Evolutionary conservation across 1,284 basidiomycete species (phyloP).

Genomic region (Wolfiporia cocos): DNA sequence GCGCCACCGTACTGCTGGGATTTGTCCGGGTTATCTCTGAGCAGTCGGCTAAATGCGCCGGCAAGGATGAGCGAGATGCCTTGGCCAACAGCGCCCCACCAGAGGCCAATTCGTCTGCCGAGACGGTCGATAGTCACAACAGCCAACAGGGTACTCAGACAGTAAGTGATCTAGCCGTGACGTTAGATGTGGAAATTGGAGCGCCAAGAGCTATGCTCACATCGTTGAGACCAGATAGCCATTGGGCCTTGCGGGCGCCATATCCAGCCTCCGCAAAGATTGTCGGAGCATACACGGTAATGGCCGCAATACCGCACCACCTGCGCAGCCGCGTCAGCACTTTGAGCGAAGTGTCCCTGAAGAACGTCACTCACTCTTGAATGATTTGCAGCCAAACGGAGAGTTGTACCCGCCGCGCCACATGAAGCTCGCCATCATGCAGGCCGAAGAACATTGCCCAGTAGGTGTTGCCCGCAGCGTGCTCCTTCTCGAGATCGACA

Average conservation of each 20-base stretch:
- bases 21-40: conserved; percentile 37
- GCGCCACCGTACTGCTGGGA: conserved; percentile 38
- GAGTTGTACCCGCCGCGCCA: conserved; percentile 41
- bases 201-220: conserved; percentile 21
- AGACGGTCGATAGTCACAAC: conserved; percentile 42
- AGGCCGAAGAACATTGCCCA: conserved; percentile 43
- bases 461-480: conserved; percentile 37
- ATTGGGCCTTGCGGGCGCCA: conserved; percentile 36
- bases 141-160: conserved; percentile 37
- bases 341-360: neutral
- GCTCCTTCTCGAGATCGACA: conserved; percentile 35
- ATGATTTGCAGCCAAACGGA: conserved; percentile 46
- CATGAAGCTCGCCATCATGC: conserved; percentile 36
- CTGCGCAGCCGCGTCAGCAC: conserved; percentile 11
- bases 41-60: conserved; percentile 37
- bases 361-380: conserved; percentile 33
- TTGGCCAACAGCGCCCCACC: conserved; percentile 36
- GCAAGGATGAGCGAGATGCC: conserved; percentile 36
- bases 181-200: conserved; percentile 1
- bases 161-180: conserved; percentile 35
- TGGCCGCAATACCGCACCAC: conserved; percentile 47
- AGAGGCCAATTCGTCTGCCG: conserved; percentile 41
- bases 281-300: conserved; percentile 44
- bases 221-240: conserved; percentile 42
- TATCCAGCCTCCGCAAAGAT: conserved; percentile 44